Percentiles rank a stretch among this genome's conserved stretches.
Evolutionary conservation across 2,329 filamentous ascomycete genomes (phyloP).

Genomic region (Pyricularia sp.): DNA sequence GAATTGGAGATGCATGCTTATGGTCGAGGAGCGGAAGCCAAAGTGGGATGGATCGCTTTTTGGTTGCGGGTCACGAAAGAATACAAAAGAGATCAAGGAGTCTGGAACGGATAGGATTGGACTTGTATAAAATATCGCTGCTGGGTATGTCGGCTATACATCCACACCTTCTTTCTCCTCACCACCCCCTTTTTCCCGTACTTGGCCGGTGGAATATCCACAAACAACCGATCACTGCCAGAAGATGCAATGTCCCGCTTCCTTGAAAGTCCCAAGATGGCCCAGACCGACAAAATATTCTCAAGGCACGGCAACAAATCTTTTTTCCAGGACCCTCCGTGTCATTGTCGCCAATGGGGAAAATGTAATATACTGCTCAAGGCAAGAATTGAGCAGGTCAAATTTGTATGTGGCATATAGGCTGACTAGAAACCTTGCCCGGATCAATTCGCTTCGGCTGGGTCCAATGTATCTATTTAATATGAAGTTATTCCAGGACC

Average conservation of each 20-base stretch:
- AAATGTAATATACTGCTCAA: neutral
- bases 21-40: neutral
- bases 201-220: neutral
- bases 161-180: neutral
- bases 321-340: neutral
- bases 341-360: neutral
- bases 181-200: neutral
- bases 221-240: neutral
- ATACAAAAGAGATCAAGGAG: neutral
- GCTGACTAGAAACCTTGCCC: neutral
- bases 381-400: neutral
- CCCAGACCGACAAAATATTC: neutral
- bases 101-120: neutral
- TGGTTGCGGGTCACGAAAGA: neutral
- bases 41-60: neutral
- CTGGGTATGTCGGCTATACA: neutral
- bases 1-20: constrained; percentile 12
- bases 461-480: neutral
- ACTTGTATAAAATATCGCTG: neutral
- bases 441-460: neutral
- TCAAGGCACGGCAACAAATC: neutral
- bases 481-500: neutral
- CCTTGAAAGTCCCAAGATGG: neutral
- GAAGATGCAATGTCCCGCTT: neutral
- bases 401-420: neutral